phyloP scores from a whole-genome alignment of 2,329 filamentous ascomycete genomes.

The Penicillium freii region DNA sequence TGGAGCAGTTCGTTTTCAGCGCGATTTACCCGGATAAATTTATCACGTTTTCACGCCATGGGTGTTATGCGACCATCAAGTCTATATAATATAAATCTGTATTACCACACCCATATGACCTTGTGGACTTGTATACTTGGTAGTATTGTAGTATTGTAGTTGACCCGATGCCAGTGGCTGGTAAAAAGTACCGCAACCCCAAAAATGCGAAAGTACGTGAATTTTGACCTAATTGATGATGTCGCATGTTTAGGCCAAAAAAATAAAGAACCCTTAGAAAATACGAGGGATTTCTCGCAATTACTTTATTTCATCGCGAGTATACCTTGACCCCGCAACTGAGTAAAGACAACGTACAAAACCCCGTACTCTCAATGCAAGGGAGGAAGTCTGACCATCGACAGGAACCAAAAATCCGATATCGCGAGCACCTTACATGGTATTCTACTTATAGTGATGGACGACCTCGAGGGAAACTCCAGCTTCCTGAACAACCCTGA shows the following conservation, averaged over 20 bases:
- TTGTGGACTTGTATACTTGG: background rate
- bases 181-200: background rate
- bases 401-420: background rate
- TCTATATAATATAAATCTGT: constrained; percentile 24
- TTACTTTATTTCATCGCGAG: background rate
- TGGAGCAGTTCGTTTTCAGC: constrained; percentile 9
- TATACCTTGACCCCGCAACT: constrained; percentile 7
- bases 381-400: background rate
- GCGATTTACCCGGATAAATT: constrained; percentile 10
- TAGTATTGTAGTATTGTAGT: background rate
- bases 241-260: background rate
- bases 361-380: background rate
- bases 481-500: constrained; percentile 8
- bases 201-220: background rate
- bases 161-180: background rate
- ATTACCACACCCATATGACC: constrained; percentile 10
- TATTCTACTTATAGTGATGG: background rate
- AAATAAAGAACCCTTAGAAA: background rate
- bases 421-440: constrained; percentile 9
- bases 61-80: constrained; percentile 21
- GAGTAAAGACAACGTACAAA: background rate
- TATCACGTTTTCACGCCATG: constrained; percentile 18
- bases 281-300: background rate
- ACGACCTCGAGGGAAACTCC: background rate
- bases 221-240: background rate